Conservation (phyloP, 2,329 filamentous ascomycete species). For the Pseudogymnoascus sp. region DNA sequence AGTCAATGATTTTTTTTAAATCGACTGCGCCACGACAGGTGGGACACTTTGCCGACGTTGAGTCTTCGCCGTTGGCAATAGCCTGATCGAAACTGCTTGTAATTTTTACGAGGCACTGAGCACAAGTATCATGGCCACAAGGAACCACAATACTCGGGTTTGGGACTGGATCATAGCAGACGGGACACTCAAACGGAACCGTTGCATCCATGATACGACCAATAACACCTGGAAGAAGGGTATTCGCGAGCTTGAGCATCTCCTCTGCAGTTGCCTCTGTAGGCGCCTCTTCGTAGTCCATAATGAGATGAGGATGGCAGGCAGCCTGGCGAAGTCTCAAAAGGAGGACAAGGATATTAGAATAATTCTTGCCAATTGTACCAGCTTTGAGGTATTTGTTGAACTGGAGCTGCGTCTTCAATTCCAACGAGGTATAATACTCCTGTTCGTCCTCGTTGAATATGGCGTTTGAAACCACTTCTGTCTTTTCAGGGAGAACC, state of each 20-base stretch:
- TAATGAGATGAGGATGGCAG: slow-evolving; percentile 67
- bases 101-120: slow-evolving; percentile 66
- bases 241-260: slow-evolving; percentile 54
- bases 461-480: slow-evolving; percentile 51
- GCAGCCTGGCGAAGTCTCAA: slow-evolving; percentile 74
- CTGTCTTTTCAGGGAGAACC: slow-evolving; percentile 56
- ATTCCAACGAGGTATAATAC: slow-evolving; percentile 61
- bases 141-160: slow-evolving; percentile 74
- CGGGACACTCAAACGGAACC: slow-evolving; percentile 62
- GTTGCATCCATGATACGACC: slow-evolving; percentile 46
- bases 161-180: slow-evolving; percentile 68
- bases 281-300: slow-evolving; percentile 46
- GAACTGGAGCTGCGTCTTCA: slow-evolving; percentile 59
- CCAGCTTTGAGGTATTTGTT: slow-evolving; percentile 66
- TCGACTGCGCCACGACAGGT: slow-evolving; percentile 64
- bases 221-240: slow-evolving; percentile 53
- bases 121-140: slow-evolving; percentile 74
- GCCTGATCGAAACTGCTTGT: slow-evolving; percentile 50
- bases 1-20: slow-evolving; percentile 63
- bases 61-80: slow-evolving; percentile 53
- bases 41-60: slow-evolving; percentile 48
- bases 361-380: slow-evolving; percentile 65
- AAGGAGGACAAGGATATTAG: slow-evolving; percentile 70
- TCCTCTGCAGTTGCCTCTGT: slow-evolving; percentile 12
- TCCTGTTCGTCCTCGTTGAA: slow-evolving; percentile 58